Conservation (phyloP, 1,139 yeast species). For the Zygoascus meyerae region DNA sequence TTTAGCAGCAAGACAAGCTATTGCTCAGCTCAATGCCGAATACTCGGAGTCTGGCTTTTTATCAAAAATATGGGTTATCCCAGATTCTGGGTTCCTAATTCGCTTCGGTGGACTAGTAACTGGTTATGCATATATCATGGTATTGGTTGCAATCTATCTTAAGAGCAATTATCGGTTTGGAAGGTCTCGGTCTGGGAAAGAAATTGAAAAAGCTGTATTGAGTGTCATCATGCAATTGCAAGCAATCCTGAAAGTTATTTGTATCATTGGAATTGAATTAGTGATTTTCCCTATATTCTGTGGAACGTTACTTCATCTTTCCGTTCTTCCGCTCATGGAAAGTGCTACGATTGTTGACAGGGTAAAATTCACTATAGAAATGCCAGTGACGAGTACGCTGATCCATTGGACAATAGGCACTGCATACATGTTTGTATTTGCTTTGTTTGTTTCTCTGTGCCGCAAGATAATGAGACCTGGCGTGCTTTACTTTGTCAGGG, state of each 20-base stretch:
- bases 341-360: conserved; percentile 16
- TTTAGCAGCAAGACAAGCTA: conserved; percentile 4
- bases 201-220: conserved; percentile 18
- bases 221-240: conserved; percentile 33
- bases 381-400: conserved; percentile 26
- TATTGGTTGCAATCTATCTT: conserved; percentile 17
- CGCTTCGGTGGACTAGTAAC: conserved; percentile 17
- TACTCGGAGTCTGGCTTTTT: conserved; percentile 1
- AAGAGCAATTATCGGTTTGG: conserved; percentile 18
- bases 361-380: conserved; percentile 18
- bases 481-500: conserved; percentile 81
- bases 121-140: conserved; percentile 19
- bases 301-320: conserved; percentile 70
- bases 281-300: conserved; percentile 81
- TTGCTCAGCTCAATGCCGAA: neutral
- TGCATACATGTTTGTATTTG: conserved; percentile 78
- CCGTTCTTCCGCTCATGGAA: conserved; percentile 39
- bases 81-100: conserved; percentile 14
- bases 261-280: conserved; percentile 72
- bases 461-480: conserved; percentile 81
- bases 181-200: conserved; percentile 12
- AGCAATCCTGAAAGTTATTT: conserved; percentile 65
- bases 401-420: conserved; percentile 76
- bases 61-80: conserved; percentile 4
- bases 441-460: conserved; percentile 79